Evolutionary conservation across 1,139 yeast species (phyloP).

Genomic region (Meyerozyma guilliermondii): DNA sequence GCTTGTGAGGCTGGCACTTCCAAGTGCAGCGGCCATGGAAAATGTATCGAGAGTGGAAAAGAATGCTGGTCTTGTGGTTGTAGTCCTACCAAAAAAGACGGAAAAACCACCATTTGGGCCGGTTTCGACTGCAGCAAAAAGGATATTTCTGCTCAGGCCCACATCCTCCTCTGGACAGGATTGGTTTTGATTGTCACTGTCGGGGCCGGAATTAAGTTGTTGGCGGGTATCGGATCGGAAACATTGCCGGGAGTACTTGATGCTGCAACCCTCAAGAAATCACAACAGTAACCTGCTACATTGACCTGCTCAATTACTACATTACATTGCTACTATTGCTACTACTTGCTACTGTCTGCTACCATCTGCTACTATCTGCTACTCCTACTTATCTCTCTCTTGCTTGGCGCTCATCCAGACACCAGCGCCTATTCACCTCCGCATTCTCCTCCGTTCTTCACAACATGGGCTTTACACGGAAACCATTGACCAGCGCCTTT

Average conservation of each 20-base stretch:
- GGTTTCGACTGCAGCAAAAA: slow-evolving; percentile 63
- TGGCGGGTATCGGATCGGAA: slow-evolving; percentile 50
- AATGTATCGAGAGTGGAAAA: slow-evolving; percentile 37
- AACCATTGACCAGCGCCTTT: slow-evolving; percentile 22
- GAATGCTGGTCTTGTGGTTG: slow-evolving; percentile 59
- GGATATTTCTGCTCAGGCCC: slow-evolving; percentile 60
- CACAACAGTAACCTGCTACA: slow-evolving; percentile 2
- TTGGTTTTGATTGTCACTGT: slow-evolving; percentile 42
- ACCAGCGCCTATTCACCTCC: neutral
- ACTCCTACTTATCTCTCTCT: neutral
- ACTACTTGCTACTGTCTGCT: neutral
- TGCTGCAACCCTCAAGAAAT: slow-evolving; percentile 47
- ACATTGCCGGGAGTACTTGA: slow-evolving; percentile 67
- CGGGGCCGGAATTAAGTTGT: slow-evolving; percentile 50
- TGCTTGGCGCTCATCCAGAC: too few relatives aligned
- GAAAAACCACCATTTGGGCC: slow-evolving; percentile 59
- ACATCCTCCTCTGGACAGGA: slow-evolving; percentile 63
- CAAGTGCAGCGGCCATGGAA: slow-evolving; percentile 61
- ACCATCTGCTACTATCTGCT: neutral
- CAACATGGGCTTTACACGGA: slow-evolving; percentile 9
- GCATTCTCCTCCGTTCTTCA: neutral
- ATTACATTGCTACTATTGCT: neutral
- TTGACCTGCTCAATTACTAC: neutral
- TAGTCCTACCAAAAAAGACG: slow-evolving; percentile 39
- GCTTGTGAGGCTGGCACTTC: slow-evolving; percentile 50